A percentile compares a stretch with the other conserved stretches of the same genome.
phyloP scores from a whole-genome alignment of 2,329 filamentous ascomycete species.

The Aspergillus piperis region DNA sequence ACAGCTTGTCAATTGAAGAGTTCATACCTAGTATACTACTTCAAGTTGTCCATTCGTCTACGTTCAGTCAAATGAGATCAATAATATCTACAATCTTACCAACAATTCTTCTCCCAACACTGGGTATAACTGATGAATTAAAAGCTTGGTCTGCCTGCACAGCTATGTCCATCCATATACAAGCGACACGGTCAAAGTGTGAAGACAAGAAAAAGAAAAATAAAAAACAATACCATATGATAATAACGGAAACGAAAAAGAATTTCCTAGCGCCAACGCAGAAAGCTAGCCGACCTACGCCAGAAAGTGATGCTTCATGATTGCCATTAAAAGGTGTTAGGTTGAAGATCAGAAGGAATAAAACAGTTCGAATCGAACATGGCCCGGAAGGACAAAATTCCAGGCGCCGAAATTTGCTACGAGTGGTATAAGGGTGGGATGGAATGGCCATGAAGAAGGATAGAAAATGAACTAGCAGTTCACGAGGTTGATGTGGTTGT shows the following conservation, averaged over 20 bases:
- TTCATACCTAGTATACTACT: no score
- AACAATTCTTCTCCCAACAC: background rate
- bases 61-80: no score
- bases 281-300: constrained; percentile 9
- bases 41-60: no score
- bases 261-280: background rate
- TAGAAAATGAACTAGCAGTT: constrained; percentile 54
- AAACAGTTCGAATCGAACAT: background rate
- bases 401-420: background rate
- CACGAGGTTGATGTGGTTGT: constrained; percentile 89
- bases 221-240: background rate
- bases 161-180: constrained; percentile 11
- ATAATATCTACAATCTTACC: background rate
- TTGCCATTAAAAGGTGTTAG: background rate
- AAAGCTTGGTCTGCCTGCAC: background rate
- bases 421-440: background rate
- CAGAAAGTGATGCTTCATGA: constrained; percentile 11
- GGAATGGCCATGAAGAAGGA: background rate
- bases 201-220: background rate
- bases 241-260: background rate
- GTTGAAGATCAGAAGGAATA: background rate
- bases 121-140: background rate
- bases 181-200: background rate
- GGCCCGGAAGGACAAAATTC: background rate
- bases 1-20: no score